Evolutionary conservation across 2,329 filamentous ascomycete species (phyloP).

Genomic region (Neofusicoccum parvum): DNA sequence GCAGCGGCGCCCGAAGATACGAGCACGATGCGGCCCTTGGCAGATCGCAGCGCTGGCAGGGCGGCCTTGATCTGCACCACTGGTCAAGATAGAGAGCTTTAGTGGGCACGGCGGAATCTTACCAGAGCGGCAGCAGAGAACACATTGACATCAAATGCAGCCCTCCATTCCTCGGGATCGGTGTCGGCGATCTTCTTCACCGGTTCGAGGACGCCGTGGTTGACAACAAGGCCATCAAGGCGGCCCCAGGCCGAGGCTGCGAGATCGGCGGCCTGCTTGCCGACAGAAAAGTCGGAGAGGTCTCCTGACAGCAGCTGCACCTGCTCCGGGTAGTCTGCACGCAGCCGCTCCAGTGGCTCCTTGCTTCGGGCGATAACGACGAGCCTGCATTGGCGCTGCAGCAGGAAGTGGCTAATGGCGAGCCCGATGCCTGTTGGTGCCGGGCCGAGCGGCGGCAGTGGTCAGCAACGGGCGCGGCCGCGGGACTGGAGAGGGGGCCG

Average conservation of each 20-base stretch:
- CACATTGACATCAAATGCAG: slow-evolving; percentile 79
- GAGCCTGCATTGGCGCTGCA: slow-evolving; percentile 57
- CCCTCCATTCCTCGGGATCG: slow-evolving; percentile 73
- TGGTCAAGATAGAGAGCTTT: slow-evolving; percentile 25
- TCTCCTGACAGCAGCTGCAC: slow-evolving; percentile 63
- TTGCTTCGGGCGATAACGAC: slow-evolving; percentile 60
- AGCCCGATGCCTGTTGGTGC: slow-evolving; percentile 59
- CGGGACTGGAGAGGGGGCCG: slow-evolving; percentile 1
- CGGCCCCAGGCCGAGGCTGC: slow-evolving; percentile 69
- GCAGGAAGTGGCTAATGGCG: slow-evolving; percentile 61
- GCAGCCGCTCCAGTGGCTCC: slow-evolving; percentile 54
- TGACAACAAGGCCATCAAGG: slow-evolving; percentile 82
- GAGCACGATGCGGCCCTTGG: slow-evolving; percentile 73
- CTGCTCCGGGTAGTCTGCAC: slow-evolving; percentile 52
- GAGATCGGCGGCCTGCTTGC: slow-evolving; percentile 63
- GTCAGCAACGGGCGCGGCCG: background rate
- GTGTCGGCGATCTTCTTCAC: slow-evolving; percentile 70
- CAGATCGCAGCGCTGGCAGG: slow-evolving; percentile 67
- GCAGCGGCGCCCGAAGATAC: slow-evolving; percentile 73
- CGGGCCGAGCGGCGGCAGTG: slow-evolving; percentile 7
- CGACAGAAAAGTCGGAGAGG: slow-evolving; percentile 55
- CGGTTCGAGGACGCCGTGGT: slow-evolving; percentile 81
- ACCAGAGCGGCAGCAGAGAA: slow-evolving; percentile 82
- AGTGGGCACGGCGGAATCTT: slow-evolving; percentile 32
- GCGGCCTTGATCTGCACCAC: slow-evolving; percentile 65